These are phyloP conservation scores for Suhomyces wounanorum DNA, from an alignment of 1,139 yeast species.

Conservation along the genomic window DNA sequence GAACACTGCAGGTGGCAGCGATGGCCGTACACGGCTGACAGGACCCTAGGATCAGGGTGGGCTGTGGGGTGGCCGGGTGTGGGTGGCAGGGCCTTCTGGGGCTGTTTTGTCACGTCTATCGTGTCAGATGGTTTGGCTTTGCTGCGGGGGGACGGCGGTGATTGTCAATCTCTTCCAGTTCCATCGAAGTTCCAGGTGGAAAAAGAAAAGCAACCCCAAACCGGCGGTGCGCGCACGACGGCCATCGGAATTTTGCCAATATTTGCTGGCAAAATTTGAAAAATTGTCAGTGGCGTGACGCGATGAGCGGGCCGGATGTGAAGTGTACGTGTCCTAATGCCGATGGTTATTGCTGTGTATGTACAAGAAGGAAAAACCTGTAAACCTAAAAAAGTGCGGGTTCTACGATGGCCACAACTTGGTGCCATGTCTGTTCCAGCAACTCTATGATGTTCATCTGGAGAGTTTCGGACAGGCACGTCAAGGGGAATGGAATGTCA, in stretches of 20 bases:
- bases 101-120: no score
- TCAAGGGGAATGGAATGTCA: not conserved
- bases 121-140: no score
- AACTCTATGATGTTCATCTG: not conserved
- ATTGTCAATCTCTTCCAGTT: no score
- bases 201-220: no score
- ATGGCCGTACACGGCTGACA: conserved; percentile 4
- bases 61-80: not conserved
- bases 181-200: no score
- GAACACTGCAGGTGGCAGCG: conserved; percentile 9
- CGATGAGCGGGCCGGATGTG: not conserved
- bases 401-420: not conserved
- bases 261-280: not conserved
- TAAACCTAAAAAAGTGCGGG: not conserved
- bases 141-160: no score
- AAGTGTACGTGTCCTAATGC: not conserved
- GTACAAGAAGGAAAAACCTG: not conserved
- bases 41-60: not conserved
- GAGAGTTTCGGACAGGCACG: not conserved
- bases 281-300: not conserved
- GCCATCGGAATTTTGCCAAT: not conserved
- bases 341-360: not conserved
- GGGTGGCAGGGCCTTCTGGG: no score
- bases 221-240: not conserved
- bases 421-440: no score